These are phyloP conservation scores for Boechera stricta DNA, from an alignment of 345 rosid species.

Conservation along the genomic window DNA sequence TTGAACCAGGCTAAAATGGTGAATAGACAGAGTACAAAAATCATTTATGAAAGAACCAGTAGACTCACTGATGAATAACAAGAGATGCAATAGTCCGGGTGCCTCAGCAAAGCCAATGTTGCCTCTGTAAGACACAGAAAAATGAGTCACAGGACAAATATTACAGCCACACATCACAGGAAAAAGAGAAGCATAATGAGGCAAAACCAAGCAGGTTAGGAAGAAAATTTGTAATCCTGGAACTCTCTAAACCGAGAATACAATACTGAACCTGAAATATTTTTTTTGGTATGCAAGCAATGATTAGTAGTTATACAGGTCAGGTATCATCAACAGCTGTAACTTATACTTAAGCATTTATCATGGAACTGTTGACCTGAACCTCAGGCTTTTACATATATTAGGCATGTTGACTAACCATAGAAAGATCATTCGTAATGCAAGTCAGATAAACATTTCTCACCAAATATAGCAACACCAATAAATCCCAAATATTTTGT, in stretches of 20 bases:
- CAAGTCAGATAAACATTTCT: too few relatives aligned
- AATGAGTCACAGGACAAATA: background rate
- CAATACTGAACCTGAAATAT: background rate
- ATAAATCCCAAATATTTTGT: background rate
- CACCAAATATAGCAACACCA: slow-evolving; percentile 1
- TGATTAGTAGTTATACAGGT: too few relatives aligned
- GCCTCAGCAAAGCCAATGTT: slow-evolving; percentile 82
- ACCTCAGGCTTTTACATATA: too few relatives aligned
- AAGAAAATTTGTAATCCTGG: background rate
- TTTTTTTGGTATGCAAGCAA: background rate
- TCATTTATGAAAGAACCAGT: background rate
- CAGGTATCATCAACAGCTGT: too few relatives aligned
- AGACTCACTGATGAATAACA: slow-evolving; percentile 86
- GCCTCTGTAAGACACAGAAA: slow-evolving; percentile 67
- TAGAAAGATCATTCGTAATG: too few relatives aligned
- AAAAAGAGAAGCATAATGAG: slow-evolving; percentile 3
- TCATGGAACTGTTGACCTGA: too few relatives aligned
- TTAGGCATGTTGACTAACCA: too few relatives aligned
- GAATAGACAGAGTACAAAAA: background rate
- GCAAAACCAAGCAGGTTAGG: background rate
- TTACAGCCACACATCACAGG: background rate
- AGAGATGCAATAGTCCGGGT: slow-evolving; percentile 96
- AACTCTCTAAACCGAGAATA: background rate
- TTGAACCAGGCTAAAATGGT: slow-evolving; percentile 2
- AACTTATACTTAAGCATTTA: too few relatives aligned